Conservation (phyloP, 106 monocot genomes). For the Dendrobium catenatum region DNA sequence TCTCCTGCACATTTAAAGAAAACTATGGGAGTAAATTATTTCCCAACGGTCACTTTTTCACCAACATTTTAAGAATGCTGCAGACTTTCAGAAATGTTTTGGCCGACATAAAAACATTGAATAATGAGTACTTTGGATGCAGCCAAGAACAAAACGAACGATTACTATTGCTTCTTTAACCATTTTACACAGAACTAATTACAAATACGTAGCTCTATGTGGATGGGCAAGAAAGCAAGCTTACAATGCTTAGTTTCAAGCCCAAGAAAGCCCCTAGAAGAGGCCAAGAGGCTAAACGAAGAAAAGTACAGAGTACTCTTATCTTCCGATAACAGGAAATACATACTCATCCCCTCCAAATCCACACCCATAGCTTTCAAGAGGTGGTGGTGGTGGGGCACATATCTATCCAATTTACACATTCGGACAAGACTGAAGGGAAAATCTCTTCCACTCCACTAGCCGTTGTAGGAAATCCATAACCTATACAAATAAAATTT, state of each 20-base stretch:
- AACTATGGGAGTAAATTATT: no score
- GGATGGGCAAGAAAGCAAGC: constrained; percentile 9
- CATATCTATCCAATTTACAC: constrained; percentile 10
- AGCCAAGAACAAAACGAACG: neutral
- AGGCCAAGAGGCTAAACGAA: constrained; percentile 10
- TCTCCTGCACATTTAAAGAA: no score
- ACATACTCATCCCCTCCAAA: neutral
- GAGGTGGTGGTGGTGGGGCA: neutral
- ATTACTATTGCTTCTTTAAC: constrained; percentile 1
- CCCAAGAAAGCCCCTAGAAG: constrained; percentile 11
- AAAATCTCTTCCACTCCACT: constrained; percentile 42
- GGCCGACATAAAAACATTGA: no score
- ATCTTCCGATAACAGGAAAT: neutral
- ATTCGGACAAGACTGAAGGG: constrained; percentile 8
- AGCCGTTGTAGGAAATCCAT: constrained; percentile 45
- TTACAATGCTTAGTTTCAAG: constrained; percentile 11
- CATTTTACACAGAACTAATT: constrained; percentile 3
- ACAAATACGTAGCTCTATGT: constrained; percentile 9
- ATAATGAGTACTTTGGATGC: no score
- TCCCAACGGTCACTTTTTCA: no score
- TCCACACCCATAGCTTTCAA: constrained; percentile 9
- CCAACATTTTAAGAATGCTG: no score
- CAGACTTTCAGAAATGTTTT: no score
- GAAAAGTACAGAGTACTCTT: neutral
- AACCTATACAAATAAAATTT: constrained; percentile 20